phyloP scores from a whole-genome alignment of 352 stramenopile genomes.

The Phytophthora vignae region DNA sequence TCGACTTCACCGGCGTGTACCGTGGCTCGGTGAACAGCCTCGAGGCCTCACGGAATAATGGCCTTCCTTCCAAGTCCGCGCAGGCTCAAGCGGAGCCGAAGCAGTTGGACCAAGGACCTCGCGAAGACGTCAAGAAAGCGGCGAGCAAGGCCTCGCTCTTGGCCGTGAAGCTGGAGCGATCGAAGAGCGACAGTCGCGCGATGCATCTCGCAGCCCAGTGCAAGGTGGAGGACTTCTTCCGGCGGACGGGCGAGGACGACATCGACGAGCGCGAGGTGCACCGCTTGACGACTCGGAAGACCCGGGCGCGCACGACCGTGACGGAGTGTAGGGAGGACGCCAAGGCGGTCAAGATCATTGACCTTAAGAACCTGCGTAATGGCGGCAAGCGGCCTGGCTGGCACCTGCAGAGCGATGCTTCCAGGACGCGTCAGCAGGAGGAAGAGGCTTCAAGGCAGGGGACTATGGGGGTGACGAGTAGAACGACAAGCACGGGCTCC shows the following conservation, averaged over 20 bases:
- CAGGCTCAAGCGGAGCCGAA: background rate
- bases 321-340: constrained; percentile 37
- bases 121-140: background rate
- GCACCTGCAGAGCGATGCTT: constrained; percentile 11
- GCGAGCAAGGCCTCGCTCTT: constrained; percentile 6
- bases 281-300: constrained; percentile 29
- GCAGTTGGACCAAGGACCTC: background rate
- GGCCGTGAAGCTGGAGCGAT: constrained; percentile 31
- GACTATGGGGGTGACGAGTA: constrained; percentile 22
- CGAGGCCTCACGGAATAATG: constrained; percentile 20
- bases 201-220: constrained; percentile 48
- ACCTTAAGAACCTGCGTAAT: constrained; percentile 39
- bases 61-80: background rate
- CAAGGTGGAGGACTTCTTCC: constrained; percentile 64
- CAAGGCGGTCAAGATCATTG: constrained; percentile 39
- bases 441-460: constrained; percentile 9
- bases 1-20: constrained; percentile 68
- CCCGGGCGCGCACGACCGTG: constrained; percentile 42
- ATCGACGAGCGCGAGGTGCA: constrained; percentile 30
- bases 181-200: constrained; percentile 42
- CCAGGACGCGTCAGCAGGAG: constrained; percentile 13
- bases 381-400: constrained; percentile 18
- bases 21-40: constrained; percentile 45
- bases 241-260: constrained; percentile 32
- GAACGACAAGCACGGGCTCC: constrained; percentile 27